phyloP scores from a whole-genome alignment of 2,329 filamentous ascomycete genomes.

The Alternaria consortialis region DNA sequence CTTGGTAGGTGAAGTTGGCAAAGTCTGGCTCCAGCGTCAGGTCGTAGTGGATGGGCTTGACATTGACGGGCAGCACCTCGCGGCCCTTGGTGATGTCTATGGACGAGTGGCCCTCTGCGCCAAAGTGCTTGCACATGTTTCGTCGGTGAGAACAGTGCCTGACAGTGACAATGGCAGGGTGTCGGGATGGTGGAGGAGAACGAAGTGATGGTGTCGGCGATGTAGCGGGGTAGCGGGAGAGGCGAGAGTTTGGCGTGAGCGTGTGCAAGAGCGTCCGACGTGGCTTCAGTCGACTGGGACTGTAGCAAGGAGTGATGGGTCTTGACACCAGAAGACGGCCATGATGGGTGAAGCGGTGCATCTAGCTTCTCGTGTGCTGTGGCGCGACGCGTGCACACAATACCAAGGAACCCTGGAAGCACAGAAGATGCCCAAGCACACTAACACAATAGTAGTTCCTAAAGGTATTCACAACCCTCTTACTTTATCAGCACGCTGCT shows the following conservation, averaged over 20 bases:
- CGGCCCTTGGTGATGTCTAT: constrained; percentile 71
- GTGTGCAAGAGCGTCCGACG: constrained; percentile 38
- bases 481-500: neutral
- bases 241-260: constrained; percentile 35
- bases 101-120: constrained; percentile 63
- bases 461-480: neutral
- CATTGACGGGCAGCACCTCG: constrained; percentile 89
- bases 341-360: constrained; percentile 49
- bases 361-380: constrained; percentile 29
- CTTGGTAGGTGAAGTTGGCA: constrained; percentile 84
- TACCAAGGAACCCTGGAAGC: constrained; percentile 13
- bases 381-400: constrained; percentile 14
- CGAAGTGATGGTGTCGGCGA: constrained; percentile 19
- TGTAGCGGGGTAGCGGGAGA: constrained; percentile 42
- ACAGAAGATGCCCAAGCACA: constrained; percentile 2
- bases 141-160: constrained; percentile 78
- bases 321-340: constrained; percentile 23
- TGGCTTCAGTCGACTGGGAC: constrained; percentile 22
- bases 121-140: constrained; percentile 74
- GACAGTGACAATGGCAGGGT: constrained; percentile 32
- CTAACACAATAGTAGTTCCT: neutral
- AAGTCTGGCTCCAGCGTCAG: constrained; percentile 92
- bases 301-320: constrained; percentile 33
- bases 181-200: constrained; percentile 26
- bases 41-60: constrained; percentile 91